Evolutionary conservation across 306 rosid species (phyloP).

Genomic region (Carpinus fangiana): DNA sequence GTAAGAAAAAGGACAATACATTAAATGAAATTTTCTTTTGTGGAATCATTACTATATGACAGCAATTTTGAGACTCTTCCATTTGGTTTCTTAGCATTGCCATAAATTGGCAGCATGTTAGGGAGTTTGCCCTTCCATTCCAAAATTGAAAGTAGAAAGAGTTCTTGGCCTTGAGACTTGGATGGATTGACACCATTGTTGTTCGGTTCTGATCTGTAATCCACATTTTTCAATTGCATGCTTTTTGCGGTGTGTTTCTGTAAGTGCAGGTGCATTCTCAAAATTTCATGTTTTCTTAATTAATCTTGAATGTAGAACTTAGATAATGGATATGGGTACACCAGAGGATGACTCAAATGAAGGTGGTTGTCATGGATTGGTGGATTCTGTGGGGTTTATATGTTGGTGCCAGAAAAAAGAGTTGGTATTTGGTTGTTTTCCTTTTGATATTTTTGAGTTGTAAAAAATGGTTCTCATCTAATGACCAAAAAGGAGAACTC

Average conservation of each 20-base stretch:
- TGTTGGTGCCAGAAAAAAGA: no score
- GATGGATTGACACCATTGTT: not conserved
- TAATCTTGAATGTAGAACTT: not conserved
- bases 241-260: no score
- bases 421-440: no score
- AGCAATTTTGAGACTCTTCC: not conserved
- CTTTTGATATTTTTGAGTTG: no score
- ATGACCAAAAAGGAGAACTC: no score
- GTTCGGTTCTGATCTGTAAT: not conserved
- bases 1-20: conserved; percentile 28
- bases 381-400: no score
- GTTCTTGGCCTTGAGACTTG: not conserved
- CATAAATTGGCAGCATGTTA: no score
- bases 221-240: not conserved
- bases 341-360: no score
- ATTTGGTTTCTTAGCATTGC: not conserved
- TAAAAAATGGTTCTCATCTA: no score
- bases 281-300: not conserved
- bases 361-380: no score
- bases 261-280: not conserved
- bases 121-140: no score
- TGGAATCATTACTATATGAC: conserved; percentile 4
- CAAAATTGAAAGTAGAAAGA: not conserved
- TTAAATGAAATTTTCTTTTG: conserved; percentile 31
- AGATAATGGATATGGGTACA: no score